A percentile compares a stretch with the other conserved stretches of the same genome.
Conservation (phyloP, 768 basidiomycete species). For the Termitomyces sp. region DNA sequence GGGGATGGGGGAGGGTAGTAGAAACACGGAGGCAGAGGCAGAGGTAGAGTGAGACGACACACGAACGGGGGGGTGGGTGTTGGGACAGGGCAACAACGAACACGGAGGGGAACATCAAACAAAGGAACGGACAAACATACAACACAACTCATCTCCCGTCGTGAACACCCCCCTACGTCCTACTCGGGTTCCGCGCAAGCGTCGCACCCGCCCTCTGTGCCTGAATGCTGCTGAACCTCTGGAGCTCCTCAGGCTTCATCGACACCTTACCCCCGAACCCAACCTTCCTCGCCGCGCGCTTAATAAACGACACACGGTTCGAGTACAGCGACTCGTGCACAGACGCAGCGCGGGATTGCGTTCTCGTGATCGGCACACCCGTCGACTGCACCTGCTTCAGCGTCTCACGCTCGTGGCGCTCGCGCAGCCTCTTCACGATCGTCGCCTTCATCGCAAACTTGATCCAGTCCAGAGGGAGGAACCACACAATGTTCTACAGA, state of each 20-base stretch:
- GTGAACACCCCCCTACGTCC: conserved; percentile 30
- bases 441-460: conserved; percentile 97
- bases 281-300: conserved; percentile 81
- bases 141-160: too few relatives aligned
- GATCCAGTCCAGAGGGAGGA: conserved; percentile 91
- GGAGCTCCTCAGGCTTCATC: conserved; percentile 82
- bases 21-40: too few relatives aligned
- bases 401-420: conserved; percentile 49
- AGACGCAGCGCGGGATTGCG: conserved; percentile 84
- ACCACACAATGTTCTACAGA: conserved; percentile 88
- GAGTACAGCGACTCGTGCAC: conserved; percentile 91
- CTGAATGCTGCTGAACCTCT: conserved; percentile 84
- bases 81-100: neutral
- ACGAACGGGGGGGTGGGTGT: neutral
- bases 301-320: conserved; percentile 92
- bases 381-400: conserved; percentile 26
- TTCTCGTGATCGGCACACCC: conserved; percentile 77
- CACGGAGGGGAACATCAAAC: neutral
- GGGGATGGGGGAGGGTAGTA: too few relatives aligned
- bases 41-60: neutral
- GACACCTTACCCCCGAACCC: conserved; percentile 79
- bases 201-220: conserved; percentile 72
- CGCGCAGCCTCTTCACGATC: conserved; percentile 78
- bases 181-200: conserved; percentile 72
- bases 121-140: neutral